Base-by-base conservation (phyloP, 1,284 basidiomycete species). In the Peniophora sp. region DNA sequence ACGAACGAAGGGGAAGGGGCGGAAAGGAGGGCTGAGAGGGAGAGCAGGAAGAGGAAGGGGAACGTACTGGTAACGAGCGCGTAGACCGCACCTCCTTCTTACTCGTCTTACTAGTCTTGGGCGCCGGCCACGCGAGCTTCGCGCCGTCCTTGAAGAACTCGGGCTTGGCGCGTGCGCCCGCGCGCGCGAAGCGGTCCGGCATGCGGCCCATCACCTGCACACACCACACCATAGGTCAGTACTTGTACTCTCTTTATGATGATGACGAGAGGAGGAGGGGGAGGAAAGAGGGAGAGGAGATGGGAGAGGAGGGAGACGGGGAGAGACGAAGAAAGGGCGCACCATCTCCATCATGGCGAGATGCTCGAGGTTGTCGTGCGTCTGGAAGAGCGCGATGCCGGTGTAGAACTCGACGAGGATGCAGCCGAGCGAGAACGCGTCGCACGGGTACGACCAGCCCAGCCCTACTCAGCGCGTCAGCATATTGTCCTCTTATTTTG, bases 331-430 rank as follows among this genome's bases (percentile, higher is more conserved):
- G 27, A 12, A 6, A 12, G 27, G 27, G 27, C 27, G 27, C 12
- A 32, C 97, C 58, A 90, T 85, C 68, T 99, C 95, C 97, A 99
- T 99, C 97, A 99, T 99, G 42, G 97, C 97, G 6, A 99, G 82
- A 67, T 99, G 97, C 65, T 99, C 97, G 11, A 99, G 79, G 65
- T 99, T 99, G 70, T 99, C 96, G 64, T 98, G 96, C 0, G 97
- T 99, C 68, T 99, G 97, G 73, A 98, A 99, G 27, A 99, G 77
- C 3, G 97, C 97, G 44, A 96, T 85, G 34, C 97, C 97, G 2
- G 97, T 99, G 71, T 86, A 97, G 66, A 99, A 98, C 68, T 99
- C 97, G 55, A 99, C 93, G 14, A 99, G 81, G 59, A 99, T 99
- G 71, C 97, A 99, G 6, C 97, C 97, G 50, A 99, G 80, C 11